Conservation (phyloP, 1,284 basidiomycete genomes). For the Malassezia caprae region DNA sequence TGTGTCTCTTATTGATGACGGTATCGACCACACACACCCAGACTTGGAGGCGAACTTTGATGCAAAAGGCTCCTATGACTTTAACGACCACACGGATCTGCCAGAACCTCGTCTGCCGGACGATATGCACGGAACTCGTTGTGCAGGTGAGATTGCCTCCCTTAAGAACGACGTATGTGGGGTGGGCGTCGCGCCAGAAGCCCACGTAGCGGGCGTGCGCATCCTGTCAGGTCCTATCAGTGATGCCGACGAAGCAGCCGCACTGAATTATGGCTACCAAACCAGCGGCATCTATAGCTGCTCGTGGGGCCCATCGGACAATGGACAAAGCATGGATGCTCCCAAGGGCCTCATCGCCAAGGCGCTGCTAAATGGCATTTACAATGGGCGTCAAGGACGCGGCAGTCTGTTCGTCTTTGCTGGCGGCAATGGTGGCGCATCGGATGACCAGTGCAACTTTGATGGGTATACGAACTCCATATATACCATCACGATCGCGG, state of each 20-base stretch:
- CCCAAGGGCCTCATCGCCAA: slow-evolving; percentile 86
- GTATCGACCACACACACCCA: slow-evolving; percentile 76
- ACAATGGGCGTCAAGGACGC: slow-evolving; percentile 78
- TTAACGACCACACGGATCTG: slow-evolving; percentile 80
- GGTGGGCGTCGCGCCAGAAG: slow-evolving; percentile 81
- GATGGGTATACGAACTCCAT: slow-evolving; percentile 98
- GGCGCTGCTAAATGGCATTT: slow-evolving; percentile 85
- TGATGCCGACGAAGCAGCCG: slow-evolving; percentile 92
- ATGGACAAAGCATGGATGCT: slow-evolving; percentile 87
- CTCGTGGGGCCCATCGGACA: slow-evolving; percentile 95
- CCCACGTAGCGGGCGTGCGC: slow-evolving; percentile 83
- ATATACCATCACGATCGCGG: slow-evolving; percentile 88
- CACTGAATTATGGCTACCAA: slow-evolving; percentile 86
- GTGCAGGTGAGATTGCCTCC: slow-evolving; percentile 95
- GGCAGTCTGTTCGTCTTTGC: slow-evolving; percentile 95
- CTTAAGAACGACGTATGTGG: slow-evolving; percentile 91
- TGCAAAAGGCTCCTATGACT: slow-evolving; percentile 84
- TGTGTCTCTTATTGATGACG: slow-evolving; percentile 88
- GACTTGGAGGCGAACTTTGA: slow-evolving; percentile 86
- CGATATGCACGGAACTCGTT: slow-evolving; percentile 94
- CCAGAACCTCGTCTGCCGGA: slow-evolving; percentile 80
- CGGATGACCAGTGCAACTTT: slow-evolving; percentile 96
- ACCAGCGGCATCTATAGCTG: slow-evolving; percentile 89
- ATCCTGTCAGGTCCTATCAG: slow-evolving; percentile 94
- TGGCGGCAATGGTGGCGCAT: slow-evolving; percentile 84